Base-by-base conservation (phyloP, 176 grass and related monocot genomes). In the Tuctoria greenei region DNA sequence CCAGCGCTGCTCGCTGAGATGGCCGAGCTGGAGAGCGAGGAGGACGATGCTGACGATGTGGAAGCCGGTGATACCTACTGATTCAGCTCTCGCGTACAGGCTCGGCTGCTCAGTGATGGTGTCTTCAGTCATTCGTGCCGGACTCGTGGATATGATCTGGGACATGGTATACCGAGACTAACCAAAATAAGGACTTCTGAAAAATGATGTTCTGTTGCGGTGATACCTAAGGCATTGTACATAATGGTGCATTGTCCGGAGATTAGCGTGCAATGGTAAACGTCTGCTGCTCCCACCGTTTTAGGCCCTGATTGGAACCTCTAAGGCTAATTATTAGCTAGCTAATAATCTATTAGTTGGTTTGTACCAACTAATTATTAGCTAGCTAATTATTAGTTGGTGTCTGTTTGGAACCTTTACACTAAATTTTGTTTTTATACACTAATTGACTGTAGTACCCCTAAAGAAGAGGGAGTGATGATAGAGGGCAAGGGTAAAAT, bases 11-110 rank as follows among this genome's bases (percentile, higher is more conserved):
- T 62, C 1, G 72, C 79, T 5, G 95, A 90, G 50, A 81, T 93
- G 59, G 66, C 83, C 15, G 88, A 81, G 66, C 59, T 84, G 34
- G 80, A 93, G 62, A 86, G 86, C 43, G 79, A 82, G 13, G 78
- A 85, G 5, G 88, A 84, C n/a, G 88, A 84, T 57, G 64, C 39
- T 4, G 88, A 84, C n/a, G 88, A 84, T 57, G 64, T 34, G 0
- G 88, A 88, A 56, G 71, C 62, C 3, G 86, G 35, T 38, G 75
- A 83, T 17, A 74, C 75, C 69, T 88, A 83, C 75, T 79, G 43
- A 87, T 25, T 64, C 55, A 24, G 61, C 25, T 24, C 56, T 31
- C 51, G 11, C 41, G 37, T 21, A n/a, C n/a, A 64, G 58, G 52
- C 58, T 63, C 60, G 31, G 31, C 31, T 31, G 31, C 31, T 2